Conservation (phyloP, 345 rosid genomes). For the Aegle marmelos region DNA sequence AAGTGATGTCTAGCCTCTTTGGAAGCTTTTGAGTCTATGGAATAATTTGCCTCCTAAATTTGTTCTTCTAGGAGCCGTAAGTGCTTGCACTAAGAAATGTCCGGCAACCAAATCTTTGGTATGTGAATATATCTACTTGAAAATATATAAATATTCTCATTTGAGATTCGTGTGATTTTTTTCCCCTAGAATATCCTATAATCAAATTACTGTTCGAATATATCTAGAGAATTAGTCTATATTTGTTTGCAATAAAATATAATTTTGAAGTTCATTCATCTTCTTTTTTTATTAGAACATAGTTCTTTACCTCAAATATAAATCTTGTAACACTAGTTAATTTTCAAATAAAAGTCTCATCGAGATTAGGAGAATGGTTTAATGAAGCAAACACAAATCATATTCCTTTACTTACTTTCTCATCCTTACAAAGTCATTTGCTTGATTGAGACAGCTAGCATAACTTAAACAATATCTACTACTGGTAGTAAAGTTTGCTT, state of each 20-base stretch:
- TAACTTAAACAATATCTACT: too few species aligned
- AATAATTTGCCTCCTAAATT: too few species aligned
- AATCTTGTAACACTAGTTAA: background rate
- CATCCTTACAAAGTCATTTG: too few species aligned
- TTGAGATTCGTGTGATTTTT: too few species aligned
- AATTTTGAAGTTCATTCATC: background rate
- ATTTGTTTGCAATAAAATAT: background rate
- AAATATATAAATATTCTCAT: background rate
- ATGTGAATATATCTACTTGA: background rate
- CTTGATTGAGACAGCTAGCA: too few species aligned
- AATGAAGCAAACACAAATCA: background rate
- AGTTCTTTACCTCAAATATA: background rate
- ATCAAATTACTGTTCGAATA: background rate
- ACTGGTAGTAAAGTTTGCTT: too few species aligned
- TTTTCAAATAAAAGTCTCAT: background rate
- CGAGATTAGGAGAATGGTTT: background rate
- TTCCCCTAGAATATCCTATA: background rate
- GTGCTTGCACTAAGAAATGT: background rate
- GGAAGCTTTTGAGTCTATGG: too few species aligned
- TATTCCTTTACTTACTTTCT: too few species aligned
- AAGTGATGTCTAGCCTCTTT: too few species aligned
- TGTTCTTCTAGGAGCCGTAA: too few species aligned
- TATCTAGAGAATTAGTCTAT: background rate
- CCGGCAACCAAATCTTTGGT: background rate
- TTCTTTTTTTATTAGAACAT: too few species aligned